Conservation (phyloP, 2,329 filamentous ascomycete species). For the Claviceps humidiphila region DNA sequence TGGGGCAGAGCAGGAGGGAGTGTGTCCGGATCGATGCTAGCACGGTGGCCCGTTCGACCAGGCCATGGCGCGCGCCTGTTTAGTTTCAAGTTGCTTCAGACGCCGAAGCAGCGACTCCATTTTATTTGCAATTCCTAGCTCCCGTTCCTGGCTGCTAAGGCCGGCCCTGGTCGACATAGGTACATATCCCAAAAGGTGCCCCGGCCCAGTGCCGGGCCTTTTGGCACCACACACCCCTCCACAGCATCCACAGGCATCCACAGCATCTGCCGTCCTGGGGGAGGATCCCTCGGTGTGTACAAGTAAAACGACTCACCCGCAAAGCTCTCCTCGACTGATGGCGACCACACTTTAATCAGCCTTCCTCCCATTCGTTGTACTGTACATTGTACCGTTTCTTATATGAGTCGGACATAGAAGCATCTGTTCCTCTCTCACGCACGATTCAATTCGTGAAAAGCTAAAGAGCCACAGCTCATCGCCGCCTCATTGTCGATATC, state of each 20-base stretch:
- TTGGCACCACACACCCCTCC: constrained; percentile 34
- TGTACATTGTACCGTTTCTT: neutral
- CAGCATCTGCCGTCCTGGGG: constrained; percentile 29
- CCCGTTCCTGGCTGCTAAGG: constrained; percentile 26
- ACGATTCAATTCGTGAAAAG: constrained; percentile 4
- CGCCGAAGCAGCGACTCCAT: neutral
- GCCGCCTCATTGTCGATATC: neutral
- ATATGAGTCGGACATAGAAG: constrained; percentile 4
- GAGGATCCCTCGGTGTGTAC: constrained; percentile 22
- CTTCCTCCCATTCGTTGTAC: neutral
- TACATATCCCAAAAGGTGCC: constrained; percentile 8
- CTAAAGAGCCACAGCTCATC: constrained; percentile 1
- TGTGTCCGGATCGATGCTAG: constrained; percentile 7
- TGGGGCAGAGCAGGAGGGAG: neutral
- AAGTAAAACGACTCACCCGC: constrained; percentile 34
- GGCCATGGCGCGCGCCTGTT: constrained; percentile 2
- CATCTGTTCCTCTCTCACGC: neutral
- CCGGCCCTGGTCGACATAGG: constrained; percentile 17
- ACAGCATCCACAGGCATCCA: constrained; percentile 6
- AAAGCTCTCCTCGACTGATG: constrained; percentile 16
- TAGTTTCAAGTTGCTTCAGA: constrained; percentile 5
- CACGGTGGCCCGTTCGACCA: constrained; percentile 1
- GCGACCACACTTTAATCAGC: constrained; percentile 2
- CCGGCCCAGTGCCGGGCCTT: constrained; percentile 36
- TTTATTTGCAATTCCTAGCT: constrained; percentile 15